Conservation (phyloP, 768 basidiomycete genomes). For the Termitomyces sp. region DNA sequence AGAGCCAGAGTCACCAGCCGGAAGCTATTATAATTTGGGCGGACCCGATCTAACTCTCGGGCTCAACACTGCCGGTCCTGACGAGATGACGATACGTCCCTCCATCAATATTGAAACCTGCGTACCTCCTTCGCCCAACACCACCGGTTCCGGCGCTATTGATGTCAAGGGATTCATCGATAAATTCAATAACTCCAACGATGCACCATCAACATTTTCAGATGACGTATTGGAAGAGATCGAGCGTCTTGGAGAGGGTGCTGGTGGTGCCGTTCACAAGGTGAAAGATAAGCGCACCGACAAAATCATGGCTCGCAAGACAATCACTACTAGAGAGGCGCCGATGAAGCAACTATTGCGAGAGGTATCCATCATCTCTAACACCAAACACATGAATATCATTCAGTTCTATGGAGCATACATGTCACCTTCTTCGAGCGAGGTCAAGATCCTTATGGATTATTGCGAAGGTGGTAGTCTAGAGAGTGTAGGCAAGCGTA, state of each 20-base stretch:
- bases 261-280: constrained; percentile 94
- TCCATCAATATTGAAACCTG: constrained; percentile 19
- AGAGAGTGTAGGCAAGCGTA: constrained; percentile 83
- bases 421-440: constrained; percentile 80
- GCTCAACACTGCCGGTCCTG: constrained; percentile 23
- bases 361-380: constrained; percentile 87
- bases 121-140: constrained; percentile 25
- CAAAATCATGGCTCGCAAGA: constrained; percentile 89
- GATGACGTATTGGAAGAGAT: constrained; percentile 77
- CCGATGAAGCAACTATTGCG: constrained; percentile 90
- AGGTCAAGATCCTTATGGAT: constrained; percentile 97
- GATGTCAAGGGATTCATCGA: constrained; percentile 36
- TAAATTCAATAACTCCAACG: constrained; percentile 32
- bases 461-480: constrained; percentile 83
- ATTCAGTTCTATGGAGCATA: constrained; percentile 91
- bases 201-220: constrained; percentile 45
- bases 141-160: constrained; percentile 27
- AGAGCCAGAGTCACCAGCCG: constrained; percentile 27
- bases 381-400: constrained; percentile 83
- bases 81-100: constrained; percentile 45
- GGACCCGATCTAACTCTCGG: constrained; percentile 28
- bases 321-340: constrained; percentile 86
- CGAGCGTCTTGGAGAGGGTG: constrained; percentile 85
- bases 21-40: constrained; percentile 42
- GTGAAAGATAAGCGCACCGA: constrained; percentile 81